Conservation (phyloP, 371 early-diverging fungal genomes). For the Mortierella sp. region DNA sequence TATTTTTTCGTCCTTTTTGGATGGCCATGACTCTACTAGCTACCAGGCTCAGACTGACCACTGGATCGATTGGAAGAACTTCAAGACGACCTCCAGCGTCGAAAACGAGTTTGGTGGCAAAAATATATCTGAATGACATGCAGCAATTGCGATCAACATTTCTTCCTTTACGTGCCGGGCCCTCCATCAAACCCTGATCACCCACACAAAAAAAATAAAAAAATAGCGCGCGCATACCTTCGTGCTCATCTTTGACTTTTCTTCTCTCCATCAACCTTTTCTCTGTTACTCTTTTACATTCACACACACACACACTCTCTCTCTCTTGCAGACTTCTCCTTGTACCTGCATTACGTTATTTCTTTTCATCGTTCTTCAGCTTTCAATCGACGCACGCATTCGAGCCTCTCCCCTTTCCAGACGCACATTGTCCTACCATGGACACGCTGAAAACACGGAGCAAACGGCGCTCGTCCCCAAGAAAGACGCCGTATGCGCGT, state of each 20-base stretch:
- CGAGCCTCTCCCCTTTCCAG: not conserved
- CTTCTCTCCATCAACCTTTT: not conserved
- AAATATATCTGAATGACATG: not conserved
- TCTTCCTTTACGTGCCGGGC: not conserved
- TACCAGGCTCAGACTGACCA: conserved; percentile 68
- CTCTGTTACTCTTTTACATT: not conserved
- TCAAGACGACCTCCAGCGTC: conserved; percentile 38
- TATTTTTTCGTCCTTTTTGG: conserved; percentile 70
- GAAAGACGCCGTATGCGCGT: conserved; percentile 16
- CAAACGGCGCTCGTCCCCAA: conserved; percentile 1
- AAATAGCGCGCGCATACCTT: not conserved
- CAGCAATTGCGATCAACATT: not conserved
- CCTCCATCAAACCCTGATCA: not conserved
- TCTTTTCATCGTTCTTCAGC: not conserved
- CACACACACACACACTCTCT: not conserved
- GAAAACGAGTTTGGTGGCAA: not conserved
- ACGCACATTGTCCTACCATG: not conserved
- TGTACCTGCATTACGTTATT: not conserved
- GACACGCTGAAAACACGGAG: not conserved
- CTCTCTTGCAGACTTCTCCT: not conserved
- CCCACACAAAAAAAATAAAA: not conserved
- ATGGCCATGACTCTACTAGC: conserved; percentile 59
- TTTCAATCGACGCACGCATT: not conserved
- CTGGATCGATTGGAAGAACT: conserved; percentile 68
- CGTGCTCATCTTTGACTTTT: not conserved